phyloP scores from a whole-genome alignment of 2,329 filamentous ascomycete species.

The Emmonsiellopsis sp. region DNA sequence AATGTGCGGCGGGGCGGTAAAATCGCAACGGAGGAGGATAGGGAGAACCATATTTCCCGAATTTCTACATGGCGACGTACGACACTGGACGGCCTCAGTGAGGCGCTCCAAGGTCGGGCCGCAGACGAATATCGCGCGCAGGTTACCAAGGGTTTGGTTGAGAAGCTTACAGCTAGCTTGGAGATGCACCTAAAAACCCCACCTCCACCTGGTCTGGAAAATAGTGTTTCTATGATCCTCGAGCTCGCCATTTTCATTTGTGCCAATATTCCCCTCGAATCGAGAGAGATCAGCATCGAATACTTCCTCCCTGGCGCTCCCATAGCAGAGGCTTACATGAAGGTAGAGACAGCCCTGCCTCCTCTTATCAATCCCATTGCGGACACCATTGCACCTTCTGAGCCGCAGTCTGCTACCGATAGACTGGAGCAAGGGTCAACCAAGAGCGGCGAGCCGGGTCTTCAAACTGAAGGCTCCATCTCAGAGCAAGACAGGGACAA shows the following conservation, averaged over 20 bases:
- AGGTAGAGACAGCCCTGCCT: conserved; percentile 62
- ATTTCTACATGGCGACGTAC: conserved; percentile 88
- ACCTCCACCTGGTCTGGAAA: conserved; percentile 70
- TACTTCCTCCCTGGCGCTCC: conserved; percentile 71
- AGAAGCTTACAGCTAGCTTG: conserved; percentile 58
- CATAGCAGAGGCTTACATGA: conserved; percentile 69
- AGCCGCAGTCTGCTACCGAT: conserved; percentile 11
- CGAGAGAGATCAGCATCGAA: conserved; percentile 76
- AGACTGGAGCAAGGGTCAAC: conserved; percentile 12
- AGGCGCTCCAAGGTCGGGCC: conserved; percentile 55
- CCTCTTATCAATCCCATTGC: conserved; percentile 41
- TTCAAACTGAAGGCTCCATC: conserved; percentile 3
- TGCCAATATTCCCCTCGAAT: conserved; percentile 79
- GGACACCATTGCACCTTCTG: conserved; percentile 10
- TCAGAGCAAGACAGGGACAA: conserved; percentile 12
- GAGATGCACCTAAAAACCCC: conserved; percentile 67
- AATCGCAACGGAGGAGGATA: conserved; percentile 71
- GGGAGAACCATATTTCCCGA: conserved; percentile 76
- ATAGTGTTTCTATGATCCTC: conserved; percentile 83
- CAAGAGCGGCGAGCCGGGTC: conserved; percentile 12
- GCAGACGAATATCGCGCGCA: conserved; percentile 56
- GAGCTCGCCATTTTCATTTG: conserved; percentile 82
- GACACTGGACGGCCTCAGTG: conserved; percentile 80
- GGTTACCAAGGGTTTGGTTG: conserved; percentile 62
- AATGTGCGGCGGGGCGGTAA: conserved; percentile 72